phyloP scores from a whole-genome alignment of 1,284 basidiomycete species.

The Rhodotorula sp. region DNA sequence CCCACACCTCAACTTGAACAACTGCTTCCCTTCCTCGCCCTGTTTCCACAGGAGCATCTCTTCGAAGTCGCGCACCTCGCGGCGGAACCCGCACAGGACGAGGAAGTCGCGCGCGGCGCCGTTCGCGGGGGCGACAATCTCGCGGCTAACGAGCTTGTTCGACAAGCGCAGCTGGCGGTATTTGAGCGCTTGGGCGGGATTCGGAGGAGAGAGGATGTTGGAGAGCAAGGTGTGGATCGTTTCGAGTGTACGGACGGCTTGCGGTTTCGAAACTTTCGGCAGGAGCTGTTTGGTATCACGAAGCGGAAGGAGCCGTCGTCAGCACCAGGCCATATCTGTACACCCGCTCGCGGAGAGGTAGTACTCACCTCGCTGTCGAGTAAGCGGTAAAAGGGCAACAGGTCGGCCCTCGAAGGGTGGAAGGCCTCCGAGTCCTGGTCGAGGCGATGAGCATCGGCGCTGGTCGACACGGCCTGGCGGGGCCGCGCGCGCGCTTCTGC shows the following conservation, averaged over 20 bases:
- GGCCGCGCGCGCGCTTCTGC: constrained; percentile 1
- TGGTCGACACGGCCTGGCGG: background rate
- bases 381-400: constrained; percentile 23
- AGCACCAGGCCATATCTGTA: too few relatives aligned
- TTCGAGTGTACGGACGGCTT: constrained; percentile 32
- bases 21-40: constrained; percentile 12
- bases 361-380: constrained; percentile 26
- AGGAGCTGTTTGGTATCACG: constrained; percentile 11
- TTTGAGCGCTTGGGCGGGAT: constrained; percentile 24
- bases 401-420: constrained; percentile 18
- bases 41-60: constrained; percentile 21
- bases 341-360: background rate
- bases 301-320: background rate
- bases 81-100: constrained; percentile 14
- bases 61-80: constrained; percentile 16
- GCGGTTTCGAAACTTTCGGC: constrained; percentile 29
- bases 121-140: constrained; percentile 18
- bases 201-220: constrained; percentile 35
- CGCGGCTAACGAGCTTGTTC: constrained; percentile 23
- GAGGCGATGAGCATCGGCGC: constrained; percentile 4
- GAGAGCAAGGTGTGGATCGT: constrained; percentile 20
- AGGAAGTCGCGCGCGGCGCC: constrained; percentile 22
- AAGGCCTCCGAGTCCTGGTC: constrained; percentile 10
- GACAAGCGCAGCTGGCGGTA: constrained; percentile 35
- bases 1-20: constrained; percentile 23